phyloP scores from a whole-genome alignment of 495 filamentous ascomycete genomes.

The Lasiosphaeris hirsuta region DNA sequence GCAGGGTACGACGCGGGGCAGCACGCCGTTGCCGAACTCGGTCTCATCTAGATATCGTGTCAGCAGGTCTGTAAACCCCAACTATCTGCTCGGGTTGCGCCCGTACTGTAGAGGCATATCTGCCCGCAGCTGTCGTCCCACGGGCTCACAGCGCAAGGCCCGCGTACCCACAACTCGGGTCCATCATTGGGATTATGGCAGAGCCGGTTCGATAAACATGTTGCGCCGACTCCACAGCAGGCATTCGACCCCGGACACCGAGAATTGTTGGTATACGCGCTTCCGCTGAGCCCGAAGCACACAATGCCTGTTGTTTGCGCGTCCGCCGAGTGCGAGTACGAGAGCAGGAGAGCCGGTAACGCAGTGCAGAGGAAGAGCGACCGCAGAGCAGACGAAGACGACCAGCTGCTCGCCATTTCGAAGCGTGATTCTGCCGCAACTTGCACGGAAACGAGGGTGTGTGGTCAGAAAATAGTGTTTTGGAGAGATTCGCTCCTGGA shows the following conservation, averaged over 20 bases:
- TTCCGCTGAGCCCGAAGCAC: slow-evolving; percentile 17
- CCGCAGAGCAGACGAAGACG: not conserved
- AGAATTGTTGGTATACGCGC: slow-evolving; percentile 13
- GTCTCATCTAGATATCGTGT: slow-evolving; percentile 10
- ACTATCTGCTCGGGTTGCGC: not conserved
- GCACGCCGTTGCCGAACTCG: not conserved
- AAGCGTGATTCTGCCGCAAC: too few relatives aligned
- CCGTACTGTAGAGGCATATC: slow-evolving; percentile 30
- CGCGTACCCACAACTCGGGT: slow-evolving; percentile 19
- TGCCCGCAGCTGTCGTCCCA: slow-evolving; percentile 25
- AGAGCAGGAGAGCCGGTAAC: not conserved
- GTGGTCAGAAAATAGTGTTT: too few relatives aligned
- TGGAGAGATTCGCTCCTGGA: too few relatives aligned
- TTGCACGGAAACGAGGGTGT: too few relatives aligned
- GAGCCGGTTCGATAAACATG: slow-evolving; percentile 24
- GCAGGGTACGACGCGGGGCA: slow-evolving; percentile 26
- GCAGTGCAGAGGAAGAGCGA: not conserved
- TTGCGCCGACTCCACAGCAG: slow-evolving; percentile 19
- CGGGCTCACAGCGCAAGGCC: slow-evolving; percentile 19
- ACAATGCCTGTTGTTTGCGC: slow-evolving; percentile 3
- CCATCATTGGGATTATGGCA: slow-evolving; percentile 18
- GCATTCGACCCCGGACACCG: slow-evolving; percentile 22
- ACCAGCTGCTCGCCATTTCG: not conserved
- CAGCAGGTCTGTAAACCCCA: not conserved
- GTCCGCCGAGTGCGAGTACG: not conserved